phyloP scores from a whole-genome alignment of 768 basidiomycete genomes.

The Collybiopsis confluens region DNA sequence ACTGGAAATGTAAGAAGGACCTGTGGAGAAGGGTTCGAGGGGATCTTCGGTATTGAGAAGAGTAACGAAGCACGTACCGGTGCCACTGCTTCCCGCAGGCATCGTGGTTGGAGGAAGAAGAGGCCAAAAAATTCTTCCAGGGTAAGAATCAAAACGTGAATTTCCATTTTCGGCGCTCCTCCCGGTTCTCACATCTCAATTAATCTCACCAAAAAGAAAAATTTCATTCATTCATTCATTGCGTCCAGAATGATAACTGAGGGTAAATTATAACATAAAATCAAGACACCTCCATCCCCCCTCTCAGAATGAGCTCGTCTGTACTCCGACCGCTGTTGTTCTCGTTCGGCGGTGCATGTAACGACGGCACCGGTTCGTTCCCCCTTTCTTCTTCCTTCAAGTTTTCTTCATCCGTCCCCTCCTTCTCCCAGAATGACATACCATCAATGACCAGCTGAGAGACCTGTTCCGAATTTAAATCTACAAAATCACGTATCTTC shows the following conservation, averaged over 20 bases:
- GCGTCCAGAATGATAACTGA: too few relatives aligned
- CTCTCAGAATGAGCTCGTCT: background rate
- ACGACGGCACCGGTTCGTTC: background rate
- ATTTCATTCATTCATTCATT: too few relatives aligned
- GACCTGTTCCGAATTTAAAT: slow-evolving; percentile 44
- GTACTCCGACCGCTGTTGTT: background rate
- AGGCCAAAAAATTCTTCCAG: background rate
- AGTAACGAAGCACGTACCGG: slow-evolving; percentile 29
- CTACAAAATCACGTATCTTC: slow-evolving; percentile 34
- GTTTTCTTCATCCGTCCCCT: slow-evolving; percentile 5
- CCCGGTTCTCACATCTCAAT: too few relatives aligned
- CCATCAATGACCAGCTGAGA: slow-evolving; percentile 45
- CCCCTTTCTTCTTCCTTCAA: background rate
- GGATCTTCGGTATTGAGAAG: slow-evolving; percentile 1
- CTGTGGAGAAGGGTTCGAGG: slow-evolving; percentile 23
- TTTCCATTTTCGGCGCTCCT: too few relatives aligned
- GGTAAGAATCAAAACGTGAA: background rate
- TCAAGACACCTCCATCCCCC: too few relatives aligned
- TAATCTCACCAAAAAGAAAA: too few relatives aligned
- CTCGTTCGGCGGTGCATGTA: background rate
- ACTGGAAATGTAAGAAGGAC: slow-evolving; percentile 75
- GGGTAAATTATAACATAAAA: too few relatives aligned
- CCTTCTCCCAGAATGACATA: slow-evolving; percentile 43
- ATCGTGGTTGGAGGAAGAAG: slow-evolving; percentile 5
- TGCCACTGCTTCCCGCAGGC: slow-evolving; percentile 14